Percentiles rank a stretch among this genome's conserved stretches.
phyloP scores from a whole-genome alignment of 345 rosid species.

The Abelmoschus esculentus region DNA sequence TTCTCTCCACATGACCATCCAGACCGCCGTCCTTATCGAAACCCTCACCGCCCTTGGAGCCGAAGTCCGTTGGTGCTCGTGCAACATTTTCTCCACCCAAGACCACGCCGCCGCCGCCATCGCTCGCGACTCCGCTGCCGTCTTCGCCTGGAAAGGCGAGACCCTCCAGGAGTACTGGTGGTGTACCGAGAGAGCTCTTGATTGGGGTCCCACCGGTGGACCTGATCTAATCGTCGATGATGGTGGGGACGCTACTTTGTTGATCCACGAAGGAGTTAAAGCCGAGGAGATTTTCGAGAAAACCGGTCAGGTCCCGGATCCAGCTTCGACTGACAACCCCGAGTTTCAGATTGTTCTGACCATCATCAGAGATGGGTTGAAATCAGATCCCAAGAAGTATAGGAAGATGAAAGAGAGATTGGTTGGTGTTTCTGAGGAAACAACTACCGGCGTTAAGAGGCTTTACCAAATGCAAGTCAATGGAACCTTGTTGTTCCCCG shows the following conservation, averaged over 20 bases:
- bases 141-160: slow-evolving; percentile 95
- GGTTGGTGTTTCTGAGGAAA: slow-evolving; percentile 86
- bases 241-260: slow-evolving; percentile 83
- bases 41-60: slow-evolving; percentile 85
- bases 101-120: slow-evolving; percentile 93
- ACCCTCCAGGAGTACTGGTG: slow-evolving; percentile 97
- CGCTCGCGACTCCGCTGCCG: slow-evolving; percentile 91
- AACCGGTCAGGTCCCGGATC: slow-evolving; percentile 68
- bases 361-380: slow-evolving; percentile 68
- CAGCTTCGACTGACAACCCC: slow-evolving; percentile 65
- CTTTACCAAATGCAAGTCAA: slow-evolving; percentile 81
- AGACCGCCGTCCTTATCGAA: slow-evolving; percentile 86
- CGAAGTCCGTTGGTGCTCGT: slow-evolving; percentile 90
- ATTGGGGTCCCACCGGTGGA: slow-evolving; percentile 92
- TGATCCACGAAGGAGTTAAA: slow-evolving; percentile 90
- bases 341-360: slow-evolving; percentile 85
- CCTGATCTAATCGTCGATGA: slow-evolving; percentile 89
- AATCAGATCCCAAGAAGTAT: slow-evolving; percentile 56
- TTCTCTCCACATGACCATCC: slow-evolving; percentile 94
- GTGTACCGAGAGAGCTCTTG: slow-evolving; percentile 93
- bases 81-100: slow-evolving; percentile 92
- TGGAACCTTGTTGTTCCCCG: slow-evolving; percentile 74
- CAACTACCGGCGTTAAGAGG: slow-evolving; percentile 85
- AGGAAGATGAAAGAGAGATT: slow-evolving; percentile 74
- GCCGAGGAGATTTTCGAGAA: slow-evolving; percentile 77